Evolutionary conservation across 2,329 filamentous ascomycete species (phyloP).

Genomic region (Davidsoniella australis): DNA sequence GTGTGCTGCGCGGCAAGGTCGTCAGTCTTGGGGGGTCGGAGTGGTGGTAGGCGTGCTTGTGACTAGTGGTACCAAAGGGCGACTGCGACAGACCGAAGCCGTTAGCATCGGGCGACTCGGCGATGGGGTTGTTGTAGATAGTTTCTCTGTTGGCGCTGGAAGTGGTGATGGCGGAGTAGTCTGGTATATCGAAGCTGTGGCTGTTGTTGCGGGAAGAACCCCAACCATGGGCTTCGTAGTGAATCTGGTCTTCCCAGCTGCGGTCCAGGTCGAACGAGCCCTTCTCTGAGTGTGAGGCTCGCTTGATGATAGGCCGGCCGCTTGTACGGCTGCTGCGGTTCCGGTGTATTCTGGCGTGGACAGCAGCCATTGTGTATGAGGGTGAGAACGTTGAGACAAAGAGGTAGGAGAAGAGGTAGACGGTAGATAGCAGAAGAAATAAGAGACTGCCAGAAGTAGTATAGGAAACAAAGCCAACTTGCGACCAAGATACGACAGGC

Average conservation of each 20-base stretch:
- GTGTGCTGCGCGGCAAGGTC: slow-evolving; percentile 15
- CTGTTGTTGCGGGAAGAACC: slow-evolving; percentile 23
- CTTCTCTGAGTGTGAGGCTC: slow-evolving; percentile 38
- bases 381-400: background rate
- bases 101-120: no score
- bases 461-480: background rate
- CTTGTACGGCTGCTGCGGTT: slow-evolving; percentile 12
- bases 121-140: slow-evolving; percentile 3
- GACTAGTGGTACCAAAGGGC: no score
- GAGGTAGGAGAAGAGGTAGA: slow-evolving; percentile 17
- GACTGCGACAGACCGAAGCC: no score
- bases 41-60: no score
- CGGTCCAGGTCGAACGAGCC: slow-evolving; percentile 46
- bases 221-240: slow-evolving; percentile 21
- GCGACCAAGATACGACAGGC: background rate
- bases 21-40: no score
- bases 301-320: slow-evolving; percentile 33
- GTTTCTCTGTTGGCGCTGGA: slow-evolving; percentile 5
- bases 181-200: slow-evolving; percentile 28
- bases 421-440: slow-evolving; percentile 10
- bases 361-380: slow-evolving; percentile 14
- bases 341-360: slow-evolving; percentile 14
- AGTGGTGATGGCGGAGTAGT: slow-evolving; percentile 19
- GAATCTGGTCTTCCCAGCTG: slow-evolving; percentile 37
- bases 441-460: background rate